A percentile compares a stretch with the other conserved stretches of the same genome.
phyloP scores from a whole-genome alignment of 2,329 filamentous ascomycete species.

The Alternaria sp. region DNA sequence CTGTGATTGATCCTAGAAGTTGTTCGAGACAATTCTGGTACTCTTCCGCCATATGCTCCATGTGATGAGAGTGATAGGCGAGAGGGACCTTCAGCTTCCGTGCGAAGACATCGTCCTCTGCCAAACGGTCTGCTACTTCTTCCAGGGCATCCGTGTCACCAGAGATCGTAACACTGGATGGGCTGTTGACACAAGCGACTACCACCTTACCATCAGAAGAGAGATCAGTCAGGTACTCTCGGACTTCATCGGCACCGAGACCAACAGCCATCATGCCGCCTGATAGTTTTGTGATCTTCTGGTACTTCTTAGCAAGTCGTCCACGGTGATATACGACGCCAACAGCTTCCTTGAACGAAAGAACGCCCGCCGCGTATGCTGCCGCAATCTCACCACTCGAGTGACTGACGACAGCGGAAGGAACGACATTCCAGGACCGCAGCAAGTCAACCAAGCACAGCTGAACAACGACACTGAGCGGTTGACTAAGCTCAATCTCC shows the following conservation, averaged over 20 bases:
- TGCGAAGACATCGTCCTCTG: constrained; percentile 48
- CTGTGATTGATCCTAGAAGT: background rate
- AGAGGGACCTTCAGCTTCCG: constrained; percentile 48
- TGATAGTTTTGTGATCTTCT: background rate
- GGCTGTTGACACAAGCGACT: constrained; percentile 20
- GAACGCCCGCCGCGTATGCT: constrained; percentile 30
- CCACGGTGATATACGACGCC: constrained; percentile 22
- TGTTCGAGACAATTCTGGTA: constrained; percentile 14
- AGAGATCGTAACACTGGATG: constrained; percentile 51
- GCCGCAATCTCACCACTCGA: constrained; percentile 39
- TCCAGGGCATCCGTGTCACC: constrained; percentile 49
- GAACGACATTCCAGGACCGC: constrained; percentile 9
- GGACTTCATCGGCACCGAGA: constrained; percentile 4
- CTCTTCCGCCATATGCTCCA: constrained; percentile 8
- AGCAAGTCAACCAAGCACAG: constrained; percentile 22
- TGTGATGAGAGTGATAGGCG: constrained; percentile 51
- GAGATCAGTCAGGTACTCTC: constrained; percentile 1
- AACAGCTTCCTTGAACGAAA: constrained; percentile 16
- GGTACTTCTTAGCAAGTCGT: constrained; percentile 16
- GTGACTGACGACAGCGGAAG: constrained; percentile 20
- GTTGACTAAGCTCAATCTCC: constrained; percentile 19
- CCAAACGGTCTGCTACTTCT: constrained; percentile 37
- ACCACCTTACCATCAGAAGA: background rate
- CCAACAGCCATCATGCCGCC: constrained; percentile 29
- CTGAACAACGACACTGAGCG: constrained; percentile 27